Evolutionary conservation across 306 rosid species (phyloP).

Genomic region (Sophora flavescens): DNA sequence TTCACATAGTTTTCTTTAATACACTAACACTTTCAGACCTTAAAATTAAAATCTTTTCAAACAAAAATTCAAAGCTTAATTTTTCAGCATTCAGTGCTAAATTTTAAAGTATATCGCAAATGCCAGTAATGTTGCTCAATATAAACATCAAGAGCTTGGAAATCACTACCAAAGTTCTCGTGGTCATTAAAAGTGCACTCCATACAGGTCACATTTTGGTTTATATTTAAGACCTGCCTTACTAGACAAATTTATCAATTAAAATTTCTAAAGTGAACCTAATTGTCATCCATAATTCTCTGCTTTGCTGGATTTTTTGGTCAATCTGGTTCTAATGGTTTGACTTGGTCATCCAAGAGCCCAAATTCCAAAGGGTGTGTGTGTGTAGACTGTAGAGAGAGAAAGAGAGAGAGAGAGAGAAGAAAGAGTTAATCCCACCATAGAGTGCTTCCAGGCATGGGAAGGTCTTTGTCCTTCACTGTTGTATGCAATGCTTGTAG

Average conservation of each 20-base stretch:
- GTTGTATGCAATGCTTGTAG: constrained; percentile 92
- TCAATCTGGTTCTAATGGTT: constrained; percentile 7
- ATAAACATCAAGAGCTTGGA: not conserved
- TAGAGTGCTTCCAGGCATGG: constrained; percentile 94
- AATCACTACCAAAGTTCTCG: constrained; percentile 6
- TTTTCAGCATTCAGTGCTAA: not conserved
- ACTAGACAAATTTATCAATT: not conserved
- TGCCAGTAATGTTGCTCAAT: not conserved
- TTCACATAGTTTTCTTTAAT: constrained; percentile 18
- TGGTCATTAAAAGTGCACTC: constrained; percentile 33
- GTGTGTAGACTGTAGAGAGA: not conserved
- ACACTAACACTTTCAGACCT: constrained; percentile 21
- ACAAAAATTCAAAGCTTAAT: not conserved
- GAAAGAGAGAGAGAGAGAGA: constrained; percentile 20
- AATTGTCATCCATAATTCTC: not conserved
- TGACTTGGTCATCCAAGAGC: constrained; percentile 19
- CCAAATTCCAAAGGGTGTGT: not conserved
- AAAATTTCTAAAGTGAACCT: not conserved
- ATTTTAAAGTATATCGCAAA: not conserved
- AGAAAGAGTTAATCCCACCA: constrained; percentile 58
- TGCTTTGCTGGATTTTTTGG: not conserved
- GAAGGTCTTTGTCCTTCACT: constrained; percentile 87
- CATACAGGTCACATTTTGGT: constrained; percentile 2
- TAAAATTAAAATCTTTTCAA: constrained; percentile 7
- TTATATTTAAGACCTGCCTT: not conserved